Conservation (phyloP, 345 rosid species). For the Populus pruinosa region DNA sequence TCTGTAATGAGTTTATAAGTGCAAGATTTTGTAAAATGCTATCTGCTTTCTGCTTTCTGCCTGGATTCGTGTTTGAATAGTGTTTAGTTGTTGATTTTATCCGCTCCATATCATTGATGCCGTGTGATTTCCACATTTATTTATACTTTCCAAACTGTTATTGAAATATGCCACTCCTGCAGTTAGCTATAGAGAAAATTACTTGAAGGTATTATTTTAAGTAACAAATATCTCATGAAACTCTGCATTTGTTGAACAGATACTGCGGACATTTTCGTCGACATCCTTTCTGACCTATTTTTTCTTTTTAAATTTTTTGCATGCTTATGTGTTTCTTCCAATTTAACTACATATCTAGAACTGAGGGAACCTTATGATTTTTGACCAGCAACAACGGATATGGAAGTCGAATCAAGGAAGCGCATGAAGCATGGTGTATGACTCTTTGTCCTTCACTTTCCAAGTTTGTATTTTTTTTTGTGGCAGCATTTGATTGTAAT, state of each 20-base stretch:
- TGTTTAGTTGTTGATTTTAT: not conserved
- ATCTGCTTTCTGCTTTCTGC: not conserved
- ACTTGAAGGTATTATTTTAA: no score
- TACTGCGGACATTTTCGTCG: not conserved
- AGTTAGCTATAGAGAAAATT: not conserved
- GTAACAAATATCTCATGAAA: not conserved
- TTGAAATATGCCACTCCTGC: not conserved
- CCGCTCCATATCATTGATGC: no score
- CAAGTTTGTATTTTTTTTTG: not conserved
- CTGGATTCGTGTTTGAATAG: not conserved
- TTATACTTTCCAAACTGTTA: no score
- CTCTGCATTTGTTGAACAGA: not conserved
- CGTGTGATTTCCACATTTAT: not conserved
- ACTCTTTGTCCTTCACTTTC: conserved; percentile 1
- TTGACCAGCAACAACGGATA: conserved; percentile 7
- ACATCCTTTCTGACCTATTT: no score
- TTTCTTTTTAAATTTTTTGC: not conserved
- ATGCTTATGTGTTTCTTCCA: not conserved
- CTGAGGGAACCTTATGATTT: not conserved
- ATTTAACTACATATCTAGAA: not conserved
- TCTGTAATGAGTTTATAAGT: no score
- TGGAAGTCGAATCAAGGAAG: conserved; percentile 57
- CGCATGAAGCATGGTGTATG: conserved; percentile 62
- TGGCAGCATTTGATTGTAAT: not conserved
- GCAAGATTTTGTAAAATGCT: not conserved